Percentiles rank a stretch among this genome's conserved stretches.
Evolutionary conservation across 169 alveolate species (phyloP).

Genomic region (Toxoplasma gondii): DNA sequence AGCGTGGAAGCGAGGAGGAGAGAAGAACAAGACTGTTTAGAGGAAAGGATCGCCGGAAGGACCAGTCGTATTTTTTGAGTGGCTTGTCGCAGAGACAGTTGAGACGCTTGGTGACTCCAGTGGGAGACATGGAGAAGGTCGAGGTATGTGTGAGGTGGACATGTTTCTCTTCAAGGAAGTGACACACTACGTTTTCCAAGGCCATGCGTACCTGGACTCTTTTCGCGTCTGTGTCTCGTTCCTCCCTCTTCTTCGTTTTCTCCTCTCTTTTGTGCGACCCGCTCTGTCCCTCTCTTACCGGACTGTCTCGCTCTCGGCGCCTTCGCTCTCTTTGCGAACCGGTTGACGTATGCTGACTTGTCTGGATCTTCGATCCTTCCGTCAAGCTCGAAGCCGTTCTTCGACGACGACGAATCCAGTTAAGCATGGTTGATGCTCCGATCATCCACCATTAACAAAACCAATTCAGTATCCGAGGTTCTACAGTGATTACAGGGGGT

Average conservation of each 20-base stretch:
- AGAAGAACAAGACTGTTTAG: constrained; percentile 44
- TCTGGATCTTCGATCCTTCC: no score
- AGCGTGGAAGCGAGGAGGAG: constrained; percentile 8
- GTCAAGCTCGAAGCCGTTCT: no score
- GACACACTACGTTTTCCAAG: neutral
- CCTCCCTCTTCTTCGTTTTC: neutral
- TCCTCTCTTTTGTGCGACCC: neutral
- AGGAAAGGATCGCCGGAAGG: constrained; percentile 68
- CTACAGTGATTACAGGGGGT: no score
- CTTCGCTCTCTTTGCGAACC: neutral
- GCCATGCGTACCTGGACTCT: no score
- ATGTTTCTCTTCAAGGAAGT: neutral
- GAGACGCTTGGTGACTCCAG: constrained; percentile 71
- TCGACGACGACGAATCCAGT: no score
- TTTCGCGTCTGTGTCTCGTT: neutral
- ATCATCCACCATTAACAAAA: no score
- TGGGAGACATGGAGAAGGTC: constrained; percentile 69
- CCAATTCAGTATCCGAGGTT: no score
- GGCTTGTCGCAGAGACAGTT: constrained; percentile 72
- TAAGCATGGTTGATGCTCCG: no score
- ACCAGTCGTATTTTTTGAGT: constrained; percentile 80
- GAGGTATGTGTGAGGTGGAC: constrained; percentile 65
- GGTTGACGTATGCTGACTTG: neutral
- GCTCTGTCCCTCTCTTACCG: neutral
- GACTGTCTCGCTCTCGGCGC: no score